Conservation (phyloP, 805 yeast genomes). For the Wickerhamiella occidentalis region DNA sequence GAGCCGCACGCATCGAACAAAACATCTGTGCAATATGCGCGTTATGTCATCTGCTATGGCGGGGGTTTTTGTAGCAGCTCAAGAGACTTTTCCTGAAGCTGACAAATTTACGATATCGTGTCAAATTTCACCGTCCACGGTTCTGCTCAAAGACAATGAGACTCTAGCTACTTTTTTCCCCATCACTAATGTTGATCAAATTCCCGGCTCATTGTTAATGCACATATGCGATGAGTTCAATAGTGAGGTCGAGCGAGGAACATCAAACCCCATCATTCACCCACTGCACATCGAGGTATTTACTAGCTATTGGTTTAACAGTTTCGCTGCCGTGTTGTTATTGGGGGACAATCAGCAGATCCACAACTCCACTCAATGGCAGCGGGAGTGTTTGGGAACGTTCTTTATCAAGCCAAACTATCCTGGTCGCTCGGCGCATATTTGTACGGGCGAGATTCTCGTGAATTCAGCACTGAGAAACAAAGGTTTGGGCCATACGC, state of each 20-base stretch:
- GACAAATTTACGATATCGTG: background rate
- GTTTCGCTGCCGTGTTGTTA: constrained; percentile 61
- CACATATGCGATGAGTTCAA: constrained; percentile 87
- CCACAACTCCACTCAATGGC: constrained; percentile 59
- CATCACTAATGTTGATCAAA: constrained; percentile 46
- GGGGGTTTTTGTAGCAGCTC: too few relatives aligned
- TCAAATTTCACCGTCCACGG: constrained; percentile 24
- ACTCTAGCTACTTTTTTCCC: constrained; percentile 93
- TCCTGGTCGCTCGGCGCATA: constrained; percentile 86
- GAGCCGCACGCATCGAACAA: too few relatives aligned
- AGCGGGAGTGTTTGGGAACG: constrained; percentile 80
- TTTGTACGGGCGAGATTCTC: constrained; percentile 78
- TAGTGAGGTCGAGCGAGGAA: constrained; percentile 82
- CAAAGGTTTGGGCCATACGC: constrained; percentile 77
- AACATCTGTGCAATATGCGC: too few relatives aligned
- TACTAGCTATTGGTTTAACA: constrained; percentile 76
- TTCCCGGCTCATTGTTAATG: constrained; percentile 68
- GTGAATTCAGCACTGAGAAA: constrained; percentile 91
- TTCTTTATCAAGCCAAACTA: constrained; percentile 77
- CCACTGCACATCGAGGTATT: constrained; percentile 65
- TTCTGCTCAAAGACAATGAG: constrained; percentile 10
- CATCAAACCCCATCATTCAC: constrained; percentile 76
- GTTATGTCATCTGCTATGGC: too few relatives aligned
- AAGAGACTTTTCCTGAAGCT: background rate
- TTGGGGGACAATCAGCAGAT: constrained; percentile 59